phyloP scores from a whole-genome alignment of 805 yeast species.

The Candida montana region DNA sequence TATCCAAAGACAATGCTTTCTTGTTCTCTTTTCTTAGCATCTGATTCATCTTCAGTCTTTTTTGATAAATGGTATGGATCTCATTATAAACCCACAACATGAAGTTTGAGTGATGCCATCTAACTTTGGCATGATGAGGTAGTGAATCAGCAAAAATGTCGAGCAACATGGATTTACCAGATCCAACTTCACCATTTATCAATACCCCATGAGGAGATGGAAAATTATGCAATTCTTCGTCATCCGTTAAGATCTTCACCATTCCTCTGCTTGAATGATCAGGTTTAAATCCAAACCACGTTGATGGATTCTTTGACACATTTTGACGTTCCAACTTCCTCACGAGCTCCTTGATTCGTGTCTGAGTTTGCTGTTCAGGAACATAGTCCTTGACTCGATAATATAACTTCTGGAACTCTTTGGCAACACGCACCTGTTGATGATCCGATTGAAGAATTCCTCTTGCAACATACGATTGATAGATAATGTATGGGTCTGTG shows the following conservation, averaged over 20 bases:
- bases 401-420: conserved; percentile 57
- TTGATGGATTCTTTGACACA: background rate
- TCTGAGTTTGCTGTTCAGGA: conserved; percentile 31
- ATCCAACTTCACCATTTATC: conserved; percentile 64
- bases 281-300: conserved; percentile 5
- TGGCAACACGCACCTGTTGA: conserved; percentile 56
- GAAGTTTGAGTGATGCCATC: conserved; percentile 70
- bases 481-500: conserved; percentile 60
- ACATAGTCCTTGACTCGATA: conserved; percentile 51
- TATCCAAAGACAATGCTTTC: conserved; percentile 38
- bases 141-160: conserved; percentile 63
- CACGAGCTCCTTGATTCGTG: conserved; percentile 23
- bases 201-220: conserved; percentile 61
- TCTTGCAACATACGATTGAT: conserved; percentile 44
- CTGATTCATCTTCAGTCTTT: conserved; percentile 32
- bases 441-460: conserved; percentile 52
- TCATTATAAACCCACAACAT: conserved; percentile 63
- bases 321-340: conserved; percentile 27
- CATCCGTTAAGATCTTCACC: conserved; percentile 49
- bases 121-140: conserved; percentile 56
- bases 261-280: conserved; percentile 31
- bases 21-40: conserved; percentile 17
- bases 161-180: conserved; percentile 71
- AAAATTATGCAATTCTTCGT: conserved; percentile 49
- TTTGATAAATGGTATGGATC: conserved; percentile 49